Conservation (phyloP, 306 rosid species). For the Cucurbita moschata region DNA sequence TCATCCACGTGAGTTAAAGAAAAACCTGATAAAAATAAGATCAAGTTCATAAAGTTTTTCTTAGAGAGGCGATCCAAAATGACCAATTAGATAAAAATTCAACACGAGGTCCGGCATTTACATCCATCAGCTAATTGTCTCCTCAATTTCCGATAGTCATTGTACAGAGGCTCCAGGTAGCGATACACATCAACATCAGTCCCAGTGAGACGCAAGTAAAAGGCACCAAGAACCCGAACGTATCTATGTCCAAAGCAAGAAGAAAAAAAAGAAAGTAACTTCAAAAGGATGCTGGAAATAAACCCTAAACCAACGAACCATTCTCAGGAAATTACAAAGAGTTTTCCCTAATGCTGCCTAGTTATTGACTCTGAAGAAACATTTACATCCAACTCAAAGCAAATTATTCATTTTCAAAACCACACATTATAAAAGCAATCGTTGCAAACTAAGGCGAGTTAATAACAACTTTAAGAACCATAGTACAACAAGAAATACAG, state of each 20-base stretch:
- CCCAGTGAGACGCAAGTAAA: constrained; percentile 85
- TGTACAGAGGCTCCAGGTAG: constrained; percentile 80
- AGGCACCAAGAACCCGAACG: constrained; percentile 85
- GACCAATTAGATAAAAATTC: neutral
- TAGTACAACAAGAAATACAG: neutral
- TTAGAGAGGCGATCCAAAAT: neutral
- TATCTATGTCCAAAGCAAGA: constrained; percentile 28
- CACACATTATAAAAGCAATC: neutral
- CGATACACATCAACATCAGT: constrained; percentile 71
- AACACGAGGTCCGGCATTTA: constrained; percentile 12
- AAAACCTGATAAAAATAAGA: constrained; percentile 38
- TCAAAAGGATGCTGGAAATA: neutral
- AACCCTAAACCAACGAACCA: neutral
- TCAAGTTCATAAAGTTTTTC: neutral
- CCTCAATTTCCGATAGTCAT: constrained; percentile 73
- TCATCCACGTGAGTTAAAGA: constrained; percentile 85
- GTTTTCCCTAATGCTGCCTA: neutral
- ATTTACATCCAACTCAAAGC: neutral
- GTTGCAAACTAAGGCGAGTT: neutral
- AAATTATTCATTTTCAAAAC: neutral
- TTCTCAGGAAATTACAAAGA: neutral
- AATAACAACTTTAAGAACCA: neutral
- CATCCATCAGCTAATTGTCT: constrained; percentile 63
- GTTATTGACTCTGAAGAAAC: neutral
- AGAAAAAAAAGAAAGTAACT: neutral